Base-by-base conservation (phyloP, 2,329 filamentous ascomycete genomes). In the Verticillium alfalfae region DNA sequence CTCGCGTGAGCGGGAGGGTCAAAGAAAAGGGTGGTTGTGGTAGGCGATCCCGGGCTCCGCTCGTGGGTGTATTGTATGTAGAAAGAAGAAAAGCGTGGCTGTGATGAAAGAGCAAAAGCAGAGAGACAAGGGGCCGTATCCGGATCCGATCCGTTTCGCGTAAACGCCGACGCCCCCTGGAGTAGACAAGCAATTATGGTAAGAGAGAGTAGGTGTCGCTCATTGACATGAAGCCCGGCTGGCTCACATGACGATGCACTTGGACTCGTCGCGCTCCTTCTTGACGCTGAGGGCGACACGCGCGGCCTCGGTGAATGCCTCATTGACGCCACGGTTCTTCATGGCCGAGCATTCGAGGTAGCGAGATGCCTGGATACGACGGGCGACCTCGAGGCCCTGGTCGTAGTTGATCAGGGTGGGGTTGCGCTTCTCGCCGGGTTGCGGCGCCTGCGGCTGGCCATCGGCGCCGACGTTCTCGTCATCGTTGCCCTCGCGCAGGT, bases 311-410 rank as follows among this genome's bases (percentile, higher is more conserved):
- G 95, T 98, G 72, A 99, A 99, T 54, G 95, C 95, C 78, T 99
- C 95, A 77, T 98, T 97, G 72, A 99, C 96, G 64, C 95, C 95
- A 58, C 95, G 87, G 78, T 99, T 99, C 78, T 93, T 90, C 88
- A 98, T 98, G 62, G 95, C 95, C 41, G 95, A 98, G 81, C 95
- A 99, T 82, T 99, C 95, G 61, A 99, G 86, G 75, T 99, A 99
- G 72, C 96, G 88, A 72, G 97, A 84, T 7, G 95, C 95, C 69
- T 93, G 91, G 77, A 98, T 96, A 75, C 90, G 88, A 72, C 94
- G 88, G 45, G 94, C 94, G 52, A 97, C 93, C 66, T 94, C 92
- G 59, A 98, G 83, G 2, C 94, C 94, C 72, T 96, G 88, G 71
- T 96, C 90, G 78, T 97, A 98, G 71, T 89, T 89, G 73, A 98